Evolutionary conservation across 306 rosid genomes (phyloP).

Genomic region (Calophaca sinica): DNA sequence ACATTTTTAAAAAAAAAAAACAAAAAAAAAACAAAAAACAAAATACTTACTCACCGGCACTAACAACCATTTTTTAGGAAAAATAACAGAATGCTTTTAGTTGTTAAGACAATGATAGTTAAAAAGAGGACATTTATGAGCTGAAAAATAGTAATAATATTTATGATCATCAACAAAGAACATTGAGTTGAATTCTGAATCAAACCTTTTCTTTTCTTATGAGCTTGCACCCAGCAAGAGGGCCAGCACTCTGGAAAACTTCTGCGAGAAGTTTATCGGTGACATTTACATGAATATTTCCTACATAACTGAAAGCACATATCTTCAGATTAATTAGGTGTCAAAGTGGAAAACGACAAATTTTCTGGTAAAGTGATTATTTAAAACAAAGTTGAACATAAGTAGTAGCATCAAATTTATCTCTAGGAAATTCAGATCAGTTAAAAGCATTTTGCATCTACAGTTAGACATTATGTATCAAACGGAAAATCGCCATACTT

Average conservation of each 20-base stretch:
- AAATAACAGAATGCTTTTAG: not conserved
- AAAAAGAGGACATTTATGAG: slow-evolving; percentile 22
- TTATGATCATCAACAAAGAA: slow-evolving; percentile 32
- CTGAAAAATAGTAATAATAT: slow-evolving; percentile 18
- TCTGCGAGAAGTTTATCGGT: slow-evolving; percentile 68
- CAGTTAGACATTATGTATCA: slow-evolving; percentile 10
- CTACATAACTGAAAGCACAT: slow-evolving; percentile 63
- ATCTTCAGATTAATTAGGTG: slow-evolving; percentile 39
- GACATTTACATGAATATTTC: slow-evolving; percentile 71
- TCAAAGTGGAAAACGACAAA: slow-evolving; percentile 28
- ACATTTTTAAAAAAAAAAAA: not conserved
- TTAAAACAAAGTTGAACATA: slow-evolving; percentile 27
- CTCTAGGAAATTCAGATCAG: slow-evolving; percentile 27
- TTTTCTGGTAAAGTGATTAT: slow-evolving; percentile 15
- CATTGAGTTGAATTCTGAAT: slow-evolving; percentile 36
- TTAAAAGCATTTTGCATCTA: slow-evolving; percentile 1
- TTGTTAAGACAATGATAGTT: slow-evolving; percentile 5
- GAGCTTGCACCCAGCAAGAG: slow-evolving; percentile 73
- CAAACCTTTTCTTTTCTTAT: slow-evolving; percentile 68
- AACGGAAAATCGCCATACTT: not conserved
- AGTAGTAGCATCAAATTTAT: slow-evolving; percentile 32
- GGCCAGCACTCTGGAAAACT: slow-evolving; percentile 72
- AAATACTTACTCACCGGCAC: not conserved
- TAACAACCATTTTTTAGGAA: slow-evolving; percentile 2
- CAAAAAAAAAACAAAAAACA: not conserved